Base-by-base conservation (phyloP, 2,329 filamentous ascomycete species). In the Phoma sp. region DNA sequence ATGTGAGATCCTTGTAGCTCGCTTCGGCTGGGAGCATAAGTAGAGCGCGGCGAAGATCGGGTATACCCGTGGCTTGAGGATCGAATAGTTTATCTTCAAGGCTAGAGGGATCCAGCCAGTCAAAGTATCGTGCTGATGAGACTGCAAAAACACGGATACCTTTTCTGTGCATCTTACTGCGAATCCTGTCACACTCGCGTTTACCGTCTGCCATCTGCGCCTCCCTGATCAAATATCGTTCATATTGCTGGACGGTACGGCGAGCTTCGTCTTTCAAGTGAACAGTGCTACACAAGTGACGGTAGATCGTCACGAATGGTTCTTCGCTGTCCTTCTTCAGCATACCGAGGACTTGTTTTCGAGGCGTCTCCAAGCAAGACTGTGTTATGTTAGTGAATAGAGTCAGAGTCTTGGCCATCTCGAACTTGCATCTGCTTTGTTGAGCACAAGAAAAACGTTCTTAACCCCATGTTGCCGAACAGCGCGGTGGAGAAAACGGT, bases 361-460 rank as follows among this genome's bases (percentile, higher is more conserved):
- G 29, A 4, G 44, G 44, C 11, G 25, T 39, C 7, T 38, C 24
- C 25, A 47, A 23, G 27, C 35, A 47, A 4, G 25, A 25, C 44
- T 47, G 24, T 23, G 3, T 5, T 3, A 14, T n/a, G 2, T 39
- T 6, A 39, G 33, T 13, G n/a, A n/a, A n/a, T n/a, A n/a, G n/a
- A n/a, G n/a, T n/a, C n/a, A n/a, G n/a, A n/a, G n/a, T n/a, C n/a
- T n/a, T n/a, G n/a, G n/a, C n/a, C n/a, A n/a, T n/a, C n/a, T n/a
- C n/a, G n/a, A n/a, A 53, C 59, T 54, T 7, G 60, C 55, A 42
- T 64, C 61, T 1, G 24, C 22, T 37, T 52, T 60, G 25, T 55
- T 64, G 37, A 58, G 49, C 0, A 64, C 61, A 0, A 64, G 40
- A 7, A 64, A 25, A 2, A 50, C 58, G 13, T 53, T 58, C 5